phyloP scores from a whole-genome alignment of 2,329 filamentous ascomycete species.

The Apiospora koreana region DNA sequence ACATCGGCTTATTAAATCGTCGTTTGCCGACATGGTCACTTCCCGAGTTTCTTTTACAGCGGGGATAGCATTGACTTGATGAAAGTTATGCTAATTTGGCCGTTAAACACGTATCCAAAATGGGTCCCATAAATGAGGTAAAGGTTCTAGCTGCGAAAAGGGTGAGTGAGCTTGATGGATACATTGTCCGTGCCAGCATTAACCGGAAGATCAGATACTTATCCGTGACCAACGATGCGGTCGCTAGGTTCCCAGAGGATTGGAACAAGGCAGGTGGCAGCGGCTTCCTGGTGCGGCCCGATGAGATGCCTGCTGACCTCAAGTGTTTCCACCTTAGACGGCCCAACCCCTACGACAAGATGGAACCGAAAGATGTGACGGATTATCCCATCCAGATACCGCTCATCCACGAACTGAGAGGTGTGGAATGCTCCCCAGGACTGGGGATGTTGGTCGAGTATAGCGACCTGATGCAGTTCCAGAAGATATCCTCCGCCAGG shows the following conservation, averaged over 20 bases:
- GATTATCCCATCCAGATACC: background rate
- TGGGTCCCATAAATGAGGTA: background rate
- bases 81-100: background rate
- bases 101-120: background rate
- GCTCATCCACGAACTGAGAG: background rate
- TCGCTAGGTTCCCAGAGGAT: background rate
- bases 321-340: background rate
- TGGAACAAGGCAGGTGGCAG: background rate
- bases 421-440: background rate
- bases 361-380: background rate
- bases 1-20: no score
- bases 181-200: background rate
- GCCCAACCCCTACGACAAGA: background rate
- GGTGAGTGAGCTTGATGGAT: background rate
- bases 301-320: background rate
- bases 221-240: background rate
- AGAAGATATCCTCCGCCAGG: background rate
- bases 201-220: background rate
- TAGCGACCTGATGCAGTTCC: background rate
- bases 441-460: background rate
- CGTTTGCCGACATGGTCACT: no score
- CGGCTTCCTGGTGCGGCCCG: background rate
- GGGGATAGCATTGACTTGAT: background rate
- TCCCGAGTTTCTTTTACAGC: background rate
- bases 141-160: background rate